A percentile compares a stretch with the other conserved stretches of the same genome.
Conservation (phyloP, 1,284 basidiomycete species). For the Boletus semigastroideus region DNA sequence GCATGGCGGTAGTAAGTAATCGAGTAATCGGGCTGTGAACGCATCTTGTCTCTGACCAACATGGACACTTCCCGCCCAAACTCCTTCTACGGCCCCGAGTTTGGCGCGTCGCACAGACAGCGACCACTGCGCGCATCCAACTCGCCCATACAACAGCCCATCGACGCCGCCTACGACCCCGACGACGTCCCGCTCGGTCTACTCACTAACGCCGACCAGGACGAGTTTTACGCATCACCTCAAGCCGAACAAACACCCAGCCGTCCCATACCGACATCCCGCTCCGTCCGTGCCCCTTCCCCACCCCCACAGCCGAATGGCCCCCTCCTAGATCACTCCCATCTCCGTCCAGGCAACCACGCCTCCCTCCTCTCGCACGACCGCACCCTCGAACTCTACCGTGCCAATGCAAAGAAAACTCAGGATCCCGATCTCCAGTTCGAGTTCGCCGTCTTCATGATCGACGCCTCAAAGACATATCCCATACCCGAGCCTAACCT, state of each 20-base stretch:
- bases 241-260: slow-evolving; percentile 15
- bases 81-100: slow-evolving; percentile 36
- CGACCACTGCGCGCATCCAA: slow-evolving; percentile 24
- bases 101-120: slow-evolving; percentile 14
- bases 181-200: slow-evolving; percentile 35
- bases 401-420: slow-evolving; percentile 97
- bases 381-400: slow-evolving; percentile 95
- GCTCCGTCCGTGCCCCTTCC: slow-evolving; percentile 39
- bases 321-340: slow-evolving; percentile 87
- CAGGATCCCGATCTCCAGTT: slow-evolving; percentile 98
- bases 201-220: slow-evolving; percentile 20
- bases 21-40: slow-evolving; percentile 11
- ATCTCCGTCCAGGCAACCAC: slow-evolving; percentile 90
- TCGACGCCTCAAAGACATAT: slow-evolving; percentile 90
- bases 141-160: slow-evolving; percentile 30
- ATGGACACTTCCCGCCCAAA: slow-evolving; percentile 39
- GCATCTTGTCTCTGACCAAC: slow-evolving; percentile 20
- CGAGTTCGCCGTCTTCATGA: slow-evolving; percentile 98
- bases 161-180: slow-evolving; percentile 33
- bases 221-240: slow-evolving; percentile 41
- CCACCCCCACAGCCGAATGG: slow-evolving; percentile 52
- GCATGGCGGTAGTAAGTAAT: slow-evolving; percentile 44
- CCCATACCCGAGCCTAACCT: slow-evolving; percentile 67
- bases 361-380: slow-evolving; percentile 92
- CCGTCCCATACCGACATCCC: slow-evolving; percentile 34